Percentiles rank a stretch among this genome's conserved stretches.
Conservation (phyloP, 257 asterid species). For the Primulina huaijiensis region DNA sequence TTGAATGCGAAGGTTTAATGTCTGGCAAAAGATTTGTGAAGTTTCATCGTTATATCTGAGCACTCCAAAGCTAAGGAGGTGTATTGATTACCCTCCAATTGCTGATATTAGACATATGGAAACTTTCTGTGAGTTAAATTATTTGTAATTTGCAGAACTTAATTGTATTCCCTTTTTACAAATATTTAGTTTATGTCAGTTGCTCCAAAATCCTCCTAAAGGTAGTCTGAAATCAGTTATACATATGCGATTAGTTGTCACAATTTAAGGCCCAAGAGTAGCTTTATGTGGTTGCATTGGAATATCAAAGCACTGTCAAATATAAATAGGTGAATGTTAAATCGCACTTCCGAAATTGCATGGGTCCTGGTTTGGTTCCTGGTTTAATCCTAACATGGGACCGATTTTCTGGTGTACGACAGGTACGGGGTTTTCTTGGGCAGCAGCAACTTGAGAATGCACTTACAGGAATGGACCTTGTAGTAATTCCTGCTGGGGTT, state of each 20-base stretch:
- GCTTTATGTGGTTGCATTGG: background rate
- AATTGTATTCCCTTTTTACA: background rate
- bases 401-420: background rate
- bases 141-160: background rate
- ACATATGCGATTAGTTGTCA: too few species aligned
- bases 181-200: background rate
- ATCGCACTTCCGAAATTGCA: background rate
- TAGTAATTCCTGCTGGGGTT: conserved; percentile 86
- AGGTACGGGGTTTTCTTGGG: conserved; percentile 91
- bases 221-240: background rate
- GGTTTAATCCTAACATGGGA: background rate
- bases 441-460: conserved; percentile 69
- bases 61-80: background rate
- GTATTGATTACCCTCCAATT: conserved; percentile 27
- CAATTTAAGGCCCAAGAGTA: too few species aligned
- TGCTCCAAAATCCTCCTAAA: too few species aligned
- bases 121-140: conserved; percentile 60
- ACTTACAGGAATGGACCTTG: conserved; percentile 85
- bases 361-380: background rate
- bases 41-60: background rate
- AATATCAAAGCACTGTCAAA: background rate
- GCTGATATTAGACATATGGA: conserved; percentile 97
- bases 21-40: too few species aligned
- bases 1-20: too few species aligned
- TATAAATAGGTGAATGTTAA: background rate